phyloP scores from a whole-genome alignment of 805 yeast species.

The Ogataea corticis region DNA sequence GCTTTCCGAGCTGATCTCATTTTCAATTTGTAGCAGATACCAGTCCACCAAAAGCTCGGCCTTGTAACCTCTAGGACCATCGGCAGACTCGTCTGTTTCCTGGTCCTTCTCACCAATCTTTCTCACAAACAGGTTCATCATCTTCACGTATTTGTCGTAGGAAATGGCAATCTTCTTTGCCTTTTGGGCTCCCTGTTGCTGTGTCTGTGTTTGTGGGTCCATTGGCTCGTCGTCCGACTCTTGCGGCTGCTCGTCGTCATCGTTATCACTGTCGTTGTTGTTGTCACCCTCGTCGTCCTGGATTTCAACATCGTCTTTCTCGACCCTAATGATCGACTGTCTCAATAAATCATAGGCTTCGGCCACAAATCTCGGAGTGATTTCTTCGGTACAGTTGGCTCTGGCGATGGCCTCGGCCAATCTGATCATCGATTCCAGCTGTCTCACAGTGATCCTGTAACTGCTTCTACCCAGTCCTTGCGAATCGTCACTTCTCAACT shows the following conservation, averaged over 20 bases:
- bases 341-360: slow-evolving; percentile 90
- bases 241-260: slow-evolving; percentile 30
- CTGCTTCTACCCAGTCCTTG: slow-evolving; percentile 84
- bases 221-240: slow-evolving; percentile 14
- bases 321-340: slow-evolving; percentile 91
- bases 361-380: slow-evolving; percentile 80
- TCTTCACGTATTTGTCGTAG: slow-evolving; percentile 81
- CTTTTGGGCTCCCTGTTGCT: slow-evolving; percentile 18
- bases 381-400: slow-evolving; percentile 90
- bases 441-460: slow-evolving; percentile 95
- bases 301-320: slow-evolving; percentile 86
- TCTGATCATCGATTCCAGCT: slow-evolving; percentile 90
- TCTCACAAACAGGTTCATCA: slow-evolving; percentile 76
- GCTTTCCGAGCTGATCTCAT: slow-evolving; percentile 64
- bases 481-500: slow-evolving; percentile 84
- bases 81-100: slow-evolving; percentile 11
- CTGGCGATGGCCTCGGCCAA: slow-evolving; percentile 95
- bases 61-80: slow-evolving; percentile 56
- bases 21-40: slow-evolving; percentile 76
- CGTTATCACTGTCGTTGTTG: slow-evolving; percentile 34
- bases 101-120: slow-evolving; percentile 37
- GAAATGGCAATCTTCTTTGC: slow-evolving; percentile 58
- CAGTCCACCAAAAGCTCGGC: slow-evolving; percentile 73
- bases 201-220: slow-evolving; percentile 2
- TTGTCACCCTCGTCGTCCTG: slow-evolving; percentile 57